Evolutionary conservation across 768 basidiomycete species (phyloP).

Genomic region (Mrakia blollopis): DNA sequence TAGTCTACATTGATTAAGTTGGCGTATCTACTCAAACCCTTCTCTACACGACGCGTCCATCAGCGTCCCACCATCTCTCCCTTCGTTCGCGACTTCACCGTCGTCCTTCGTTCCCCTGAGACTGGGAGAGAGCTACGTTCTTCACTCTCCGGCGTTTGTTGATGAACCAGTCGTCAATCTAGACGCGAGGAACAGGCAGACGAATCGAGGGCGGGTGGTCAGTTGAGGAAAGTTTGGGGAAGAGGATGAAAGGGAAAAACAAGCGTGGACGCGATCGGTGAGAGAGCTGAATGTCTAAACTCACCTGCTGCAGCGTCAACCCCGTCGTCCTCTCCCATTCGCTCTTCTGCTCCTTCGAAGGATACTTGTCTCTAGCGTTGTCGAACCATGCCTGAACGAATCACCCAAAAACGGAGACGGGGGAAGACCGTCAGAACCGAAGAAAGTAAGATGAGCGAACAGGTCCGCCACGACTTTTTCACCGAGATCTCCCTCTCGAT

Average conservation of each 20-base stretch:
- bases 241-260: neutral
- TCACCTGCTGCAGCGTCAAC: constrained; percentile 17
- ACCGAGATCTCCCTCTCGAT: neutral
- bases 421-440: constrained; percentile 2
- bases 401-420: neutral
- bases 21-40: too few species aligned
- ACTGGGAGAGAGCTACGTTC: neutral
- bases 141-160: constrained; percentile 21
- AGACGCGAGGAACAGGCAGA: neutral
- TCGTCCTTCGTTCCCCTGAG: neutral
- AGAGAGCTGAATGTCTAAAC: neutral
- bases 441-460: neutral
- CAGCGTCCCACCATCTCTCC: neutral
- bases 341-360: constrained; percentile 11
- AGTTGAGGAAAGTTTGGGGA: neutral
- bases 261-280: neutral
- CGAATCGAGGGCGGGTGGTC: neutral
- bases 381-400: constrained; percentile 13
- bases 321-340: constrained; percentile 1
- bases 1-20: too few species aligned
- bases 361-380: neutral
- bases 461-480: neutral
- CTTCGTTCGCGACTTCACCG: neutral
- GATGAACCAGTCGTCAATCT: constrained; percentile 30
- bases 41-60: neutral